These are phyloP conservation scores for Symbiodinium pilosum DNA, from an alignment of 73 alveolate genomes.

Conservation along the genomic window DNA sequence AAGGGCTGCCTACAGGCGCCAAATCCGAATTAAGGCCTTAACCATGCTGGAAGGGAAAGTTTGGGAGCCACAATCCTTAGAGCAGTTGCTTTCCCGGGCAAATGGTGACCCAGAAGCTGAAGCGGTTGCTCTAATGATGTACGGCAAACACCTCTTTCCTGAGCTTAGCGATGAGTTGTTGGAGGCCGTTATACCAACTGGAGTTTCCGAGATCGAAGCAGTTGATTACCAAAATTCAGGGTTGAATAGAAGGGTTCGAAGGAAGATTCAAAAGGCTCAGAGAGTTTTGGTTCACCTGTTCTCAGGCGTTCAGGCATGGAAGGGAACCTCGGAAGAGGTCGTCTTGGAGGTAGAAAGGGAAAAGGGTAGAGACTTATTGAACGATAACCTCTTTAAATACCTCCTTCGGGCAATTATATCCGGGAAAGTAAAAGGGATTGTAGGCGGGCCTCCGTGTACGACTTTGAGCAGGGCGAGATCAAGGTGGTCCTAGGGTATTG, in stretches of 20 bases:
- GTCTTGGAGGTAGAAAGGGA: neutral
- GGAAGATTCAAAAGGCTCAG: neutral
- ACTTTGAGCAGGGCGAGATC: neutral
- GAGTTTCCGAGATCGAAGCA: neutral
- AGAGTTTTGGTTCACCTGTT: neutral
- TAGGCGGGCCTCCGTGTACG: neutral
- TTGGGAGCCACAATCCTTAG: neutral
- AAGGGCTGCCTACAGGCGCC: neutral
- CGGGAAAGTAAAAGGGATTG: neutral
- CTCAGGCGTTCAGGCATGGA: neutral
- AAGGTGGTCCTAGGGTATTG: neutral
- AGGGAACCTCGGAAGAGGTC: neutral
- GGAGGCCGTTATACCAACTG: neutral
- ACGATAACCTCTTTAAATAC: neutral
- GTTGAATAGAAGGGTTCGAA: neutral
- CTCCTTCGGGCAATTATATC: neutral
- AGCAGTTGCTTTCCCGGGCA: neutral
- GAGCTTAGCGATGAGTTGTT: neutral
- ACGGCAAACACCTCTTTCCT: neutral
- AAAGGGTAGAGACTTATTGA: neutral
- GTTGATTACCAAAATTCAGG: neutral
- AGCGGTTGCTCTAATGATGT: neutral
- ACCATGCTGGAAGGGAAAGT: neutral
- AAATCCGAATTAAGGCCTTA: neutral
- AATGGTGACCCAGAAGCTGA: neutral